Conservation (phyloP, 129 eudicot genomes). For the Oenanthe sinensis region DNA sequence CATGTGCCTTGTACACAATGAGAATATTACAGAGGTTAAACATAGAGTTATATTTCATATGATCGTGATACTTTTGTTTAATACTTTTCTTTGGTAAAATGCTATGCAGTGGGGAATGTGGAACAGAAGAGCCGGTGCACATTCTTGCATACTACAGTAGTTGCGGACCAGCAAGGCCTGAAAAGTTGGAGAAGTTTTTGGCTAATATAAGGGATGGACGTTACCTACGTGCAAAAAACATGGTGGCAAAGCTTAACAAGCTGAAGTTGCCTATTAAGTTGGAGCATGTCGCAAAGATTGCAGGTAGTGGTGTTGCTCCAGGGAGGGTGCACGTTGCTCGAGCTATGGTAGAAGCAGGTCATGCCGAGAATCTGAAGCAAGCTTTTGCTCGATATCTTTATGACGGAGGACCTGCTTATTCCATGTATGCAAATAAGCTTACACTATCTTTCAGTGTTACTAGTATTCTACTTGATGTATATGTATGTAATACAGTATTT, state of each 20-base stretch:
- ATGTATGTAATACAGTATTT: background rate
- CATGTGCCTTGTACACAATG: background rate
- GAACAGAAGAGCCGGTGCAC: constrained; percentile 84
- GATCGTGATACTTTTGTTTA: background rate
- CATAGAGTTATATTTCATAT: background rate
- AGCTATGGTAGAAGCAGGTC: constrained; percentile 96
- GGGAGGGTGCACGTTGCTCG: constrained; percentile 96
- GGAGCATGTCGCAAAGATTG: constrained; percentile 75
- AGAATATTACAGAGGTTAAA: background rate
- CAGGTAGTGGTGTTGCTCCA: constrained; percentile 92
- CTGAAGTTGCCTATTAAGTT: constrained; percentile 75
- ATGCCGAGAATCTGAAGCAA: constrained; percentile 79
- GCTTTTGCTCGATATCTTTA: constrained; percentile 82
- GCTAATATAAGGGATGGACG: constrained; percentile 80
- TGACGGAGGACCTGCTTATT: constrained; percentile 96
- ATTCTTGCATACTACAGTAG: constrained; percentile 91
- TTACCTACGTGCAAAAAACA: constrained; percentile 76
- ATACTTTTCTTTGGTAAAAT: constrained; percentile 1
- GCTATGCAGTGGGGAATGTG: constrained; percentile 50
- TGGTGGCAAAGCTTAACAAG: constrained; percentile 61
- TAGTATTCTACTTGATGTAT: background rate
- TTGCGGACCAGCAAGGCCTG: constrained; percentile 65
- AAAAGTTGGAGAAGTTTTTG: constrained; percentile 55
- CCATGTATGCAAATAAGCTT: constrained; percentile 38
- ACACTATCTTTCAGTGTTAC: background rate